phyloP scores from a whole-genome alignment of 1,284 basidiomycete species.

The Microbotryum intermedium region DNA sequence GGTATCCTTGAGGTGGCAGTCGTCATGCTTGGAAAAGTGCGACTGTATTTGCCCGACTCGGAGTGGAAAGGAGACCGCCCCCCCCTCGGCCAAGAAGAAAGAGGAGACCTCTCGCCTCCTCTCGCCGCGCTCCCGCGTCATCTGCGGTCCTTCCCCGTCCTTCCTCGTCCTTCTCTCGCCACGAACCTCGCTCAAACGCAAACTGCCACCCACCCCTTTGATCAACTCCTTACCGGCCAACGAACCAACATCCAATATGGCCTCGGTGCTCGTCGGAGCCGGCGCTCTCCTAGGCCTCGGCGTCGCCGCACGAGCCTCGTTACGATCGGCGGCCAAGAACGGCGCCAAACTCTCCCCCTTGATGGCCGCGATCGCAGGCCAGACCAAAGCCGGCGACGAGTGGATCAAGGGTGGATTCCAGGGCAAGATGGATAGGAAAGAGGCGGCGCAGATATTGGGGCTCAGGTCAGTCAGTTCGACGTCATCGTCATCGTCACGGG shows the following conservation, averaged over 20 bases:
- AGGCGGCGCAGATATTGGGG: conserved; percentile 86
- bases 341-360: conserved; percentile 30
- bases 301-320: conserved; percentile 24
- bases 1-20: background rate
- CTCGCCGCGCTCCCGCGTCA: background rate
- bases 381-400: conserved; percentile 47
- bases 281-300: conserved; percentile 24
- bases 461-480: conserved; percentile 59
- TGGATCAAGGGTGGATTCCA: conserved; percentile 93
- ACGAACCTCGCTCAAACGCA: background rate
- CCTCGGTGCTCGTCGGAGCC: conserved; percentile 23
- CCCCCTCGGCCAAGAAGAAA: no score
- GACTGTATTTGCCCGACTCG: no score
- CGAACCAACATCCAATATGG: no score
- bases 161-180: background rate
- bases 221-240: no score
- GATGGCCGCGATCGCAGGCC: conserved; percentile 28
- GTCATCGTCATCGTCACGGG: background rate
- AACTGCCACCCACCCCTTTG: no score
- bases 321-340: conserved; percentile 29
- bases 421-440: conserved; percentile 88
- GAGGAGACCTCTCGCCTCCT: background rate
- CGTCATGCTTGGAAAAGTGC: background rate
- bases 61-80: no score
- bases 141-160: no score